Conservation (phyloP, 495 filamentous ascomycete species). For the Amniculicola lignicola region DNA sequence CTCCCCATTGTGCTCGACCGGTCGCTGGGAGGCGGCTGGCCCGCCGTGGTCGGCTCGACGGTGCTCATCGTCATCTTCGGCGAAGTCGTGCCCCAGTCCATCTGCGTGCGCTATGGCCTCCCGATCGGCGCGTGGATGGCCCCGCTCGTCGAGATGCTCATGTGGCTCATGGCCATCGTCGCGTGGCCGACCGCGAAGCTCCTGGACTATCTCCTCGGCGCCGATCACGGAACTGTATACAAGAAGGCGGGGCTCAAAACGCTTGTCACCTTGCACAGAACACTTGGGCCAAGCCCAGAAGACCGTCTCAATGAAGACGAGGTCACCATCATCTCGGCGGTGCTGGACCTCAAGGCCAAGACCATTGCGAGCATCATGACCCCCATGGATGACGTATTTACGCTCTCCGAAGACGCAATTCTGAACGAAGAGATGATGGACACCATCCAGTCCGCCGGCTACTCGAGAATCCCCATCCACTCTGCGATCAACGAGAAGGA, state of each 20-base stretch:
- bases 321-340: slow-evolving; percentile 96
- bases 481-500: slow-evolving; percentile 77
- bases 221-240: slow-evolving; percentile 92
- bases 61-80: slow-evolving; percentile 96
- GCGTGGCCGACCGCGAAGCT: slow-evolving; percentile 90
- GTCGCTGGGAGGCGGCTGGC: slow-evolving; percentile 90
- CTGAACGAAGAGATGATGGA: slow-evolving; percentile 92
- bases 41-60: slow-evolving; percentile 88
- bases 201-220: slow-evolving; percentile 80
- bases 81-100: slow-evolving; percentile 90
- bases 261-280: slow-evolving; percentile 89
- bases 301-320: slow-evolving; percentile 95
- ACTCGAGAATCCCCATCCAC: slow-evolving; percentile 92
- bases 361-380: slow-evolving; percentile 95
- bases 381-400: slow-evolving; percentile 94
- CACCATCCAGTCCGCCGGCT: slow-evolving; percentile 83
- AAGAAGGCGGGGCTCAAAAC: slow-evolving; percentile 92
- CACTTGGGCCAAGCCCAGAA: slow-evolving; percentile 71
- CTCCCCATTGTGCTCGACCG: slow-evolving; percentile 93
- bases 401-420: slow-evolving; percentile 86
- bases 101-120: slow-evolving; percentile 94
- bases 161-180: slow-evolving; percentile 85
- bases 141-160: slow-evolving; percentile 79
- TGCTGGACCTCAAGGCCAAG: slow-evolving; percentile 94
- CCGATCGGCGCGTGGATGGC: slow-evolving; percentile 96